phyloP scores from a whole-genome alignment of 257 asterid genomes.

The Leptodermis oblonga region DNA sequence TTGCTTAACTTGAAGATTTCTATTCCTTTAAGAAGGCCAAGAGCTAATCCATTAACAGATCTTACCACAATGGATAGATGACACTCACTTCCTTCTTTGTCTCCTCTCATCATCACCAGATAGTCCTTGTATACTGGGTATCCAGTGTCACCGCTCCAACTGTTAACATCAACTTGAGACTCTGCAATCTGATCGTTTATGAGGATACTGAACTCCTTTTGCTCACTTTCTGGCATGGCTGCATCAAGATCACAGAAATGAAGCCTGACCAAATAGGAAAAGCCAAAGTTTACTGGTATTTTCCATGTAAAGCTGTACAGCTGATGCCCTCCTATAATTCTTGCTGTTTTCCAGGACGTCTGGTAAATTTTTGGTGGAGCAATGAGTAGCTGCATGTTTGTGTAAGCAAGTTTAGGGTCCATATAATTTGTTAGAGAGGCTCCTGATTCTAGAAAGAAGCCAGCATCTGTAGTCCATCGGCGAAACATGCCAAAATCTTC shows the following conservation, averaged over 20 bases:
- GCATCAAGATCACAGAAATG: neutral
- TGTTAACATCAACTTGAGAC: neutral
- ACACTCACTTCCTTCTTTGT: neutral
- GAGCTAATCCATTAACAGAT: neutral
- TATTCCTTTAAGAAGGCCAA: constrained; percentile 12
- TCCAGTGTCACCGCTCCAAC: constrained; percentile 12
- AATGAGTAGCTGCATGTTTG: constrained; percentile 7
- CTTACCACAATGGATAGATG: neutral
- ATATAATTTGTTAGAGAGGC: constrained; percentile 18
- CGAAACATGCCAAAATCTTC: constrained; percentile 22
- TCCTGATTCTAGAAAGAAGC: constrained; percentile 32
- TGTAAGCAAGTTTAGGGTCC: constrained; percentile 4
- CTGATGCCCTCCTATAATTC: neutral
- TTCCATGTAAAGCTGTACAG: neutral
- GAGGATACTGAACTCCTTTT: neutral
- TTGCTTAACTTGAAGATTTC: constrained; percentile 22
- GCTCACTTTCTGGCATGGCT: neutral
- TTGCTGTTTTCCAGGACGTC: constrained; percentile 25
- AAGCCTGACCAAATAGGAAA: constrained; percentile 15
- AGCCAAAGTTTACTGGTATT: constrained; percentile 15
- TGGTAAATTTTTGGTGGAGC: constrained; percentile 44
- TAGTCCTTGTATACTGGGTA: constrained; percentile 18
- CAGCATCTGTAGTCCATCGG: constrained; percentile 27
- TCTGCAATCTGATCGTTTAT: constrained; percentile 19
- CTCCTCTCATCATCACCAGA: constrained; percentile 2